Evolutionary conservation across 116 monocot species (phyloP).

Genomic region (Papilionanthe hybrid): DNA sequence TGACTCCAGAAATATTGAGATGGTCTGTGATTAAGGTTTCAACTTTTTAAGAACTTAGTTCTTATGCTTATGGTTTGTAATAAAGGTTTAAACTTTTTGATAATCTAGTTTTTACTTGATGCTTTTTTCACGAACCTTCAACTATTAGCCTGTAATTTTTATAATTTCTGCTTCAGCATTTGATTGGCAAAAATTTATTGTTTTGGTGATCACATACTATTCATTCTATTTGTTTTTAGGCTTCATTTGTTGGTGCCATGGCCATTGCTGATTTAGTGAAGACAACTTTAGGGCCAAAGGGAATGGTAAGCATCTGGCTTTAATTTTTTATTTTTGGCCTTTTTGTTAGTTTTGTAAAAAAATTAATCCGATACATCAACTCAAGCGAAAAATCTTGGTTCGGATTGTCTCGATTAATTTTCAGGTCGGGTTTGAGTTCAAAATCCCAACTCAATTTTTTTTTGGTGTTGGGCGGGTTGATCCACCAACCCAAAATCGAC

Average conservation of each 20-base stretch:
- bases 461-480: too few species aligned
- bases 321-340: background rate
- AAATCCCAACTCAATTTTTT: too few species aligned
- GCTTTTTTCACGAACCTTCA: background rate
- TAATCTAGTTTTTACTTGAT: background rate
- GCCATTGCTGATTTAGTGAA: slow-evolving; percentile 95
- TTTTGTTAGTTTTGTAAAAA: background rate
- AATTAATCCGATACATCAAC: too few species aligned
- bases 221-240: slow-evolving; percentile 27
- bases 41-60: background rate
- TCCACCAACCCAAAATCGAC: too few species aligned
- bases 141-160: background rate
- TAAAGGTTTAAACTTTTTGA: background rate
- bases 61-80: background rate
- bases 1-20: background rate
- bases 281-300: slow-evolving; percentile 96
- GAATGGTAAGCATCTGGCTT: slow-evolving; percentile 61
- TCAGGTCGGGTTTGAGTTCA: too few species aligned
- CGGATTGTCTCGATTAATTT: too few species aligned
- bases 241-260: slow-evolving; percentile 93
- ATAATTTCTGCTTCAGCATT: background rate
- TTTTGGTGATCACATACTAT: background rate
- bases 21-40: background rate
- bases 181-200: background rate
- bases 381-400: too few species aligned